Evolutionary conservation across 345 rosid genomes (phyloP).

Genomic region (Citrus reticulata): DNA sequence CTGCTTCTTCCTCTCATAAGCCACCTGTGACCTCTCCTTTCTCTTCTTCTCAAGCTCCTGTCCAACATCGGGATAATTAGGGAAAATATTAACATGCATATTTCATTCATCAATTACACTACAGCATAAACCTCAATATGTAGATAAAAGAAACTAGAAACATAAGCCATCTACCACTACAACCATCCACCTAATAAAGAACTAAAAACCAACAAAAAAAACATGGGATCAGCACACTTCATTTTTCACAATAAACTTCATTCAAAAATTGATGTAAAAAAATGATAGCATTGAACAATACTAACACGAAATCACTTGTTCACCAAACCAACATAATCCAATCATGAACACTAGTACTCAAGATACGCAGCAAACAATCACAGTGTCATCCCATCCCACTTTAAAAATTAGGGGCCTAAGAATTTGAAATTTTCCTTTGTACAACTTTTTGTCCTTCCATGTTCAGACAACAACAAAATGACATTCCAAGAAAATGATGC

Average conservation of each 20-base stretch:
- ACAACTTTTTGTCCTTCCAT: not conserved
- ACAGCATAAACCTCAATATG: not conserved
- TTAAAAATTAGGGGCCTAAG: not conserved
- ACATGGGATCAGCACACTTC: not conserved
- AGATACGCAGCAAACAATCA: not conserved
- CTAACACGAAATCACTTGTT: too few relatives aligned
- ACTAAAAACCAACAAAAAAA: not conserved
- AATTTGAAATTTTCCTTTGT: not conserved
- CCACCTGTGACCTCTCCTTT: conserved; percentile 63
- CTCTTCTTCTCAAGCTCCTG: conserved; percentile 87
- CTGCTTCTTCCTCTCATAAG: conserved; percentile 78
- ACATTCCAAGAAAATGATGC: not conserved
- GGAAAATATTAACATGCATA: not conserved
- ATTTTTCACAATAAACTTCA: not conserved
- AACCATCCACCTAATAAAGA: not conserved
- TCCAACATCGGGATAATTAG: not conserved
- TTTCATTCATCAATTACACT: not conserved
- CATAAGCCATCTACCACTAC: not conserved
- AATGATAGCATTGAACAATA: not conserved
- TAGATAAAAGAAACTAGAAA: not conserved
- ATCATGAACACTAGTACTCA: not conserved
- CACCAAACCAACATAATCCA: too few relatives aligned
- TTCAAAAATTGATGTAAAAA: not conserved
- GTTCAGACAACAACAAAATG: not conserved
- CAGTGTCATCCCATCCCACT: not conserved